Base-by-base conservation (phyloP, 306 rosid genomes). In the Lathyrus sativus region DNA sequence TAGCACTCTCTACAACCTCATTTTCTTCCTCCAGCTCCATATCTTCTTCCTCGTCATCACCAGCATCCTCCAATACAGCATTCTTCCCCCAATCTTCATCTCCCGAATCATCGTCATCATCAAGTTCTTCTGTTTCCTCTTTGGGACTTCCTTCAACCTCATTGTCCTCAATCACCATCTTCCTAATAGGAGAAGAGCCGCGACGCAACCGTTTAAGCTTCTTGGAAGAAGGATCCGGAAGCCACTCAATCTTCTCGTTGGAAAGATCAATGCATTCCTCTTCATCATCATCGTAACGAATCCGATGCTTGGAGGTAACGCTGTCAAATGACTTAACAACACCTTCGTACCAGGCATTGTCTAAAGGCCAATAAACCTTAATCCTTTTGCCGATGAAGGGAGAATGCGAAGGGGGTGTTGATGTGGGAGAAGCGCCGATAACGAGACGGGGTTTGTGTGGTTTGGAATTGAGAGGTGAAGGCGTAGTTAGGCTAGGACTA, bases 341-440 rank as follows among this genome's bases (percentile, higher is more conserved):
- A 6, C 98, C 98, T 79, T 86, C 86, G 74, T 90, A 93, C 97
- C 98, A 93, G 31, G 79, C 73, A 49, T 85, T 55, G 61, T 90
- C 98, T 71, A 85, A 35, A 18, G 98, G 92, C 98, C 96, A 86
- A 62, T 77, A 88, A 33, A 90, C 91, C 84, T 71, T 93, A 59
- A 93, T 64, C 81, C 85, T 82, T 84, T 71, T 84, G 11, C 95
- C 98, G 2, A 90, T 81, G 15, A 54, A 65, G 41, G 60, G 41
- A 3, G 84, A 54, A 41, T 83, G n/a, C 0, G 78, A 43, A 66
- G 81, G 73, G 0, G 88, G 45, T 33, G 8, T 1, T 11, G 41
- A 3, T 4, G 24, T 19, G 9, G 86, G 58, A 38, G 85, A 70
- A 7, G 75, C 62, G 42, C 84, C 86, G 31, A 90, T 75, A 10